phyloP scores from a whole-genome alignment of 2,329 filamentous ascomycete genomes.

The Mariannaea elegans region DNA sequence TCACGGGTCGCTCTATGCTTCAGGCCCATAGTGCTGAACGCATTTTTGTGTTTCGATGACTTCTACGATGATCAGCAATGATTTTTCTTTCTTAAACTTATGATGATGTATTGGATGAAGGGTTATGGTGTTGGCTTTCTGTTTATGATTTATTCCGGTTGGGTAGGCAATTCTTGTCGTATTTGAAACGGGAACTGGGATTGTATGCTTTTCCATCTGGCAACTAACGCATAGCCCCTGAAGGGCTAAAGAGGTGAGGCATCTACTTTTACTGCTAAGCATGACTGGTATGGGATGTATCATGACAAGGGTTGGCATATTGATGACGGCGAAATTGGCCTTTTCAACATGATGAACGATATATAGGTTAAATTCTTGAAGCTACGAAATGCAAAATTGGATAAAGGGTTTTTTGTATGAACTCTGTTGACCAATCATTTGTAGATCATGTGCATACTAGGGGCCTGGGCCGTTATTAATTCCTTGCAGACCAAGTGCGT shows the following conservation, averaged over 20 bases:
- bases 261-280: slow-evolving; percentile 17
- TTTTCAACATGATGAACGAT: slow-evolving; percentile 7
- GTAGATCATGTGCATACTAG: too few species aligned
- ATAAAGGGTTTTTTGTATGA: background rate
- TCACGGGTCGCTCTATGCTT: slow-evolving; percentile 32
- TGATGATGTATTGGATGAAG: slow-evolving; percentile 6
- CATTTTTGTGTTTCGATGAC: background rate
- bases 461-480: too few species aligned
- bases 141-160: background rate
- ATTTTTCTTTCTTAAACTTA: background rate
- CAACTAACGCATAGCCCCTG: slow-evolving; percentile 1
- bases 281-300: slow-evolving; percentile 12
- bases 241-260: background rate
- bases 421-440: too few species aligned
- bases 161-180: slow-evolving; percentile 2
- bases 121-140: slow-evolving; percentile 1
- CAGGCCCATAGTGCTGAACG: slow-evolving; percentile 27
- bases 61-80: background rate
- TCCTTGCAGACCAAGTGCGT: too few species aligned
- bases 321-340: slow-evolving; percentile 17
- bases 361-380: slow-evolving; percentile 10
- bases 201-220: background rate
- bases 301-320: slow-evolving; percentile 5
- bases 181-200: background rate
- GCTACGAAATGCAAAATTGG: background rate